These are phyloP conservation scores for Phytophthora megakarya DNA, from an alignment of 352 stramenopile genomes.

Conservation along the genomic window DNA sequence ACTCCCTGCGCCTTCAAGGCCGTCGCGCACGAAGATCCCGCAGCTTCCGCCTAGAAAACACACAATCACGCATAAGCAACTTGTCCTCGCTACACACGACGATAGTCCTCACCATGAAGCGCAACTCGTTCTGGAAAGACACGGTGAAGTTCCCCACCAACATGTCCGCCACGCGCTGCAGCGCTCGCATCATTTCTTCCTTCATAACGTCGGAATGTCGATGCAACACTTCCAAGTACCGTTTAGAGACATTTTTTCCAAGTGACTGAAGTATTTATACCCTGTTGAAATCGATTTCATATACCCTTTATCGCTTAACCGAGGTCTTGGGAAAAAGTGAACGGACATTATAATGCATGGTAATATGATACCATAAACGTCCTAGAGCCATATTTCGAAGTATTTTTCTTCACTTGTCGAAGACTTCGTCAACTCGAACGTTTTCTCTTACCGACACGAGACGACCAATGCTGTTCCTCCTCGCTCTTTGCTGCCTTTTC, in stretches of 20 bases:
- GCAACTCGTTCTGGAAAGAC: conserved; percentile 86
- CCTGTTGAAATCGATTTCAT: background rate
- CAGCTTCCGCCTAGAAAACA: conserved; percentile 60
- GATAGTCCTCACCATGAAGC: conserved; percentile 70
- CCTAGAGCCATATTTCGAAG: too few species aligned
- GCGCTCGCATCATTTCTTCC: conserved; percentile 54
- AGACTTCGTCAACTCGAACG: too few species aligned
- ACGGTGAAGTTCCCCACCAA: conserved; percentile 83
- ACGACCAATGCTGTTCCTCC: too few species aligned
- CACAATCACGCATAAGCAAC: conserved; percentile 13
- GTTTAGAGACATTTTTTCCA: too few species aligned
- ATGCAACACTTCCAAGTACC: too few species aligned
- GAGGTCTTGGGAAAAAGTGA: too few species aligned
- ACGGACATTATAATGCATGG: too few species aligned
- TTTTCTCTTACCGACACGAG: too few species aligned
- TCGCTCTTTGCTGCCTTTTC: too few species aligned
- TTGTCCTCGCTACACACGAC: background rate
- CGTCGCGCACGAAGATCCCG: conserved; percentile 59
- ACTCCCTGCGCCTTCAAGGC: conserved; percentile 73
- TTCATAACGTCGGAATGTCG: conserved; percentile 48
- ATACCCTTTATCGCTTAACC: too few species aligned
- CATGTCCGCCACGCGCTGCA: conserved; percentile 73
- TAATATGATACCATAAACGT: too few species aligned
- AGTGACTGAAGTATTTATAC: background rate
- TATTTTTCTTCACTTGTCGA: too few species aligned